Conservation (phyloP, 2,329 filamentous ascomycete species). For the Hymenoscyphus fraxineus region DNA sequence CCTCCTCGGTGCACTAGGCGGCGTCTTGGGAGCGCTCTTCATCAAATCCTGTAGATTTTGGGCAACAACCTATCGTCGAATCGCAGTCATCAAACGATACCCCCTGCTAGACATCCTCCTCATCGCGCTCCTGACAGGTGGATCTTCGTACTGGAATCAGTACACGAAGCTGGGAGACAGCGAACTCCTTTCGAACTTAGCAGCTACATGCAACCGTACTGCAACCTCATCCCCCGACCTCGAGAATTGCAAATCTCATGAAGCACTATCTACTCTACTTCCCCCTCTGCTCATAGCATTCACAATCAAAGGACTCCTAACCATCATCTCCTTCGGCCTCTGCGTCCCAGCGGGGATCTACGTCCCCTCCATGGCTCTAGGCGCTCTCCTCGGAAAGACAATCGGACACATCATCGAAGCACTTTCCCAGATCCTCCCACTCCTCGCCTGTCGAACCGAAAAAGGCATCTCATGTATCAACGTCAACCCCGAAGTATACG, state of each 20-base stretch:
- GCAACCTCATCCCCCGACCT: not conserved
- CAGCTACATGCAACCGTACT: not conserved
- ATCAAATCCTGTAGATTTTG: not conserved
- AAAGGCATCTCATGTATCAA: not conserved
- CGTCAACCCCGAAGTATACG: not conserved
- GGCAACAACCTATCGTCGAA: not conserved
- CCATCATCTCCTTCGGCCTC: not conserved
- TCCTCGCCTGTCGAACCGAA: not conserved
- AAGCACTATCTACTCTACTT: not conserved
- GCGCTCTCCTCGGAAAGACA: not conserved
- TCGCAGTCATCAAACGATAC: not conserved
- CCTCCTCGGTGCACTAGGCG: not conserved
- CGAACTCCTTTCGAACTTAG: not conserved
- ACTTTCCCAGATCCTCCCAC: not conserved
- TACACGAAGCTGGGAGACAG: not conserved
- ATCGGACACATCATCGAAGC: not conserved
- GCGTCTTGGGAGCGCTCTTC: not conserved
- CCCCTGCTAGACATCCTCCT: not conserved
- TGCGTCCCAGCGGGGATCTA: not conserved
- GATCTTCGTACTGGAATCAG: not conserved
- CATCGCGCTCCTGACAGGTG: not conserved
- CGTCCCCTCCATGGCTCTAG: not conserved
- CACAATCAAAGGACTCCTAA: not conserved
- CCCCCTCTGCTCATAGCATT: not conserved
- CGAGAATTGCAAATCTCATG: not conserved